These are phyloP conservation scores for Leavenworthia alabamica DNA, from an alignment of 345 rosid genomes.

Conservation along the genomic window DNA sequence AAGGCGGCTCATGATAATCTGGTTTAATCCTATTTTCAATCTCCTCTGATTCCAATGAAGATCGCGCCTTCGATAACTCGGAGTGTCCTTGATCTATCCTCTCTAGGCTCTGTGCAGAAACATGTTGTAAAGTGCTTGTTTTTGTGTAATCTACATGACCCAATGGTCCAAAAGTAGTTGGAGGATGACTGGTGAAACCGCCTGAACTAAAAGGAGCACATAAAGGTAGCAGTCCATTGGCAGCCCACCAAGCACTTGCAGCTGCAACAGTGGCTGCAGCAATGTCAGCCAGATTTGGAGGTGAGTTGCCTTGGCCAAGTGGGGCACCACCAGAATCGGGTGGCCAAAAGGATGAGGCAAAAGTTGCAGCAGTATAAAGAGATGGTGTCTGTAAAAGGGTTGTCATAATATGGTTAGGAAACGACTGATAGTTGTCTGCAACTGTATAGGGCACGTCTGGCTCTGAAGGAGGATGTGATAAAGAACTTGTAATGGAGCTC, in stretches of 20 bases:
- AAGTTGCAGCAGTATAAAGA: slow-evolving; percentile 74
- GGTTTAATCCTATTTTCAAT: slow-evolving; percentile 29
- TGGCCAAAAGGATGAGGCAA: slow-evolving; percentile 70
- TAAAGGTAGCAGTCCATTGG: slow-evolving; percentile 75
- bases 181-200: too few relatives aligned
- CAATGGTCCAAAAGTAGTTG: slow-evolving; percentile 38
- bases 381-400: slow-evolving; percentile 76
- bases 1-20: slow-evolving; percentile 36
- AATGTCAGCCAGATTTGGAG: too few relatives aligned
- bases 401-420: slow-evolving; percentile 65
- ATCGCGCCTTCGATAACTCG: slow-evolving; percentile 51
- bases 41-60: slow-evolving; percentile 47
- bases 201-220: slow-evolving; percentile 80
- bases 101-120: slow-evolving; percentile 35
- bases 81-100: slow-evolving; percentile 36
- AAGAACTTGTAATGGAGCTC: slow-evolving; percentile 40
- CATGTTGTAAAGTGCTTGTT: slow-evolving; percentile 31
- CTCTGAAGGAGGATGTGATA: slow-evolving; percentile 39
- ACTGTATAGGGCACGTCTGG: slow-evolving; percentile 38
- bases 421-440: slow-evolving; percentile 54
- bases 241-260: slow-evolving; percentile 98
- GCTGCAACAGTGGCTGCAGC: slow-evolving; percentile 93
- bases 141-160: slow-evolving; percentile 34
- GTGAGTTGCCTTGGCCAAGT: too few relatives aligned
- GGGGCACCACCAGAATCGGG: slow-evolving; percentile 15